These are phyloP conservation scores for Tolypocladium ophioglossoides DNA, from an alignment of 2,329 filamentous ascomycete species.

Conservation along the genomic window DNA sequence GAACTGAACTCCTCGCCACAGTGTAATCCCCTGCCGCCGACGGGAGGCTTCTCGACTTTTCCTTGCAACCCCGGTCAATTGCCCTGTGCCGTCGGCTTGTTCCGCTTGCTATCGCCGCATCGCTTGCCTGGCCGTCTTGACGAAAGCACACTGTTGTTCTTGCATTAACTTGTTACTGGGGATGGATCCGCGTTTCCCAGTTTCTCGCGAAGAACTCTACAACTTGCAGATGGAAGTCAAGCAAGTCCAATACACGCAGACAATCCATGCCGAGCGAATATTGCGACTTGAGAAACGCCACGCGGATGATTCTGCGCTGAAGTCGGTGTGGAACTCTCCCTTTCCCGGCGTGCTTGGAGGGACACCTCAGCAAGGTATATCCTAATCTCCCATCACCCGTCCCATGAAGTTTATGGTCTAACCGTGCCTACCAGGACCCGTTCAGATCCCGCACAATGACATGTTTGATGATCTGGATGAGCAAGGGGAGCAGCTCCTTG, in stretches of 20 bases:
- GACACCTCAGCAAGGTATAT: conserved; percentile 73
- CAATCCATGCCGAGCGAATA: conserved; percentile 51
- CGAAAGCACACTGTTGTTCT: not conserved
- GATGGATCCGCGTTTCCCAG: conserved; percentile 54
- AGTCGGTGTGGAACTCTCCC: conserved; percentile 88
- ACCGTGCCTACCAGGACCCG: conserved; percentile 46
- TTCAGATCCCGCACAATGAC: conserved; percentile 70
- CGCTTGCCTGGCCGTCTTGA: not conserved
- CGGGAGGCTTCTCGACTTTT: not conserved
- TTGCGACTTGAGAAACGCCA: conserved; percentile 54
- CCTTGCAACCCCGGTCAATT: not conserved
- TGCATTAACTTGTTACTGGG: conserved; percentile 18
- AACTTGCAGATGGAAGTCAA: conserved; percentile 62
- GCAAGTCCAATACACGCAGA: conserved; percentile 54
- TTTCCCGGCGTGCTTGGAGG: conserved; percentile 79
- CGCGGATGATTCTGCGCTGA: conserved; percentile 57
- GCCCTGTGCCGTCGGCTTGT: not conserved
- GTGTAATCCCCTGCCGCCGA: not conserved
- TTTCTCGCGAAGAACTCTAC: conserved; percentile 54
- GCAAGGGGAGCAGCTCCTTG: conserved; percentile 68
- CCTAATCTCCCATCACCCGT: not conserved
- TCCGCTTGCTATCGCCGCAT: not conserved
- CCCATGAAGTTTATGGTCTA: not conserved
- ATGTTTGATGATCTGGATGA: conserved; percentile 88
- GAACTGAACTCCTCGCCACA: not conserved